phyloP scores from a whole-genome alignment of 306 rosid genomes.

The Cucumis cinereus region DNA sequence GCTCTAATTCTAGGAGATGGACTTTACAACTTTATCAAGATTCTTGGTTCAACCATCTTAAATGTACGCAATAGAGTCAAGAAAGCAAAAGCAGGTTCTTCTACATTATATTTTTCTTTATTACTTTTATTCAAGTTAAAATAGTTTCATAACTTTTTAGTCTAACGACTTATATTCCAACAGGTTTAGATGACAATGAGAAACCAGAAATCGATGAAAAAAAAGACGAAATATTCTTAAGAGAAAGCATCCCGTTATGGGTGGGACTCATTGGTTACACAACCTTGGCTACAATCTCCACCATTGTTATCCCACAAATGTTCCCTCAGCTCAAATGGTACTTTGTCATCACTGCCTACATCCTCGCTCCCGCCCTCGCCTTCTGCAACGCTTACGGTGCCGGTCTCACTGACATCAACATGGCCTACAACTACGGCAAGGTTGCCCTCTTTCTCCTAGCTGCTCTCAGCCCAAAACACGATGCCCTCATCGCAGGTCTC shows the following conservation, averaged over 20 bases:
- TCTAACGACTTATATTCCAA: not conserved
- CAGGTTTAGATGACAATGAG: constrained; percentile 17
- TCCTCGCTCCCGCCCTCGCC: constrained; percentile 79
- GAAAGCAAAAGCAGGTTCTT: constrained; percentile 19
- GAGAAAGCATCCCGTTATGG: constrained; percentile 64
- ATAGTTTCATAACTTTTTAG: no score
- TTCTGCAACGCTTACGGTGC: constrained; percentile 93
- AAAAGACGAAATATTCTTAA: constrained; percentile 42
- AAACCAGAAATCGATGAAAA: constrained; percentile 18
- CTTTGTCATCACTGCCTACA: constrained; percentile 25
- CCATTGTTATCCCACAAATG: constrained; percentile 44
- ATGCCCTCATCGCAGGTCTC: constrained; percentile 42
- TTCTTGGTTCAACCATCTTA: constrained; percentile 29
- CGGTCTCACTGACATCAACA: constrained; percentile 89
- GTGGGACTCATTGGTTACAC: constrained; percentile 22
- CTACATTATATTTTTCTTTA: not conserved
- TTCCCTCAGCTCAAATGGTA: constrained; percentile 51
- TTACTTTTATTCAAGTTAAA: not conserved
- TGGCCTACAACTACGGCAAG: constrained; percentile 93
- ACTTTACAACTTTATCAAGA: constrained; percentile 63
- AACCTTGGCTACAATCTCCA: constrained; percentile 24
- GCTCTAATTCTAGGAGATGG: constrained; percentile 84
- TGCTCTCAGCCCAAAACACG: constrained; percentile 31
- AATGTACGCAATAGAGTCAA: constrained; percentile 21
- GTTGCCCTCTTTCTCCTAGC: constrained; percentile 72